Base-by-base conservation (phyloP, 106 monocot genomes). In the Chionographis japonica region DNA sequence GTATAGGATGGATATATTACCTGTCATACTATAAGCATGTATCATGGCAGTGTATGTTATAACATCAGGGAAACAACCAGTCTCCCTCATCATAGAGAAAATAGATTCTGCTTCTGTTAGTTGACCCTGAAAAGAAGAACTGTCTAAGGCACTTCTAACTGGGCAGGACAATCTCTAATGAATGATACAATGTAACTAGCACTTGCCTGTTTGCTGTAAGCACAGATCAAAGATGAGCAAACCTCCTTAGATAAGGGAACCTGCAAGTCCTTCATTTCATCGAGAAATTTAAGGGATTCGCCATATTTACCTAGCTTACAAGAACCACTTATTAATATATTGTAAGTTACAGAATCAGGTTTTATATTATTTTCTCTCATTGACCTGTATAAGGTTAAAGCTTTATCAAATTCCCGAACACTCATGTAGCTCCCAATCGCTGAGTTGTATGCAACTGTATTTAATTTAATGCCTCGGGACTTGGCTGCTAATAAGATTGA, bases 11-110 rank as follows among this genome's bases (percentile, higher is more conserved):
- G 8, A 46, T 10, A 63, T 58, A 68, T 64, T 81, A 93, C 93
- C 86, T 74, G 72, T 76, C 69, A 66, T 60, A 77, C 59, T 78
- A 58, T 83, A 93, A 54, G 93, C 84, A 87, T 81, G 84, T 59
- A 97, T 90, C 78, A 97, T 89, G 68, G 98, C 58, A 56, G 97
- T 92, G 64, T 98, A 93, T 62, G 85, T 83, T 57, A 90, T 64
- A 71, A 90, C 92, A 90, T 98, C 98, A 60, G 63, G 77, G 17
- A 16, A 73, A 46, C 90, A 90, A 42, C 75, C 79, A 63, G 65
- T 68, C 40, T 64, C 69, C 75, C 81, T 87, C 90, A 98, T 90
- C 65, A 52, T 72, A 56, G 20, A 12, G 60, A 98, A 93, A 69
- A 79, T 77, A 63, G 77, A 85, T 74, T 93, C 98, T 50, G 92